Conservation (phyloP, 441 rosid species). For the Populus hybrid region DNA sequence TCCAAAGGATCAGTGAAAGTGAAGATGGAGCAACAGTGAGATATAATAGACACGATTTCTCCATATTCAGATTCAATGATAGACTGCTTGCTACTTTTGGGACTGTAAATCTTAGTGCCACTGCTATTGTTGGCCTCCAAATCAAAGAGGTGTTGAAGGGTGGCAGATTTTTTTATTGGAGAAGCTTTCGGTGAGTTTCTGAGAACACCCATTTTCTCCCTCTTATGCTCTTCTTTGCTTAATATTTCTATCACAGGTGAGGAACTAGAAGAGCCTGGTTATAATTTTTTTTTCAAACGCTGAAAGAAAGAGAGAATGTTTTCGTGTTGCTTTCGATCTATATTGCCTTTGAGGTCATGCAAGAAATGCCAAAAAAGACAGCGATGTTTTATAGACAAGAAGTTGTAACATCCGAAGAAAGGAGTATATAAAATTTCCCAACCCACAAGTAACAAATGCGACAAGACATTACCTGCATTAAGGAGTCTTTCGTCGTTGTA, state of each 20-base stretch:
- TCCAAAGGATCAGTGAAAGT: constrained; percentile 47
- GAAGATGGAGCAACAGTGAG: constrained; percentile 34
- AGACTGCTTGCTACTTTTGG: constrained; percentile 14
- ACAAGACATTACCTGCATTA: neutral
- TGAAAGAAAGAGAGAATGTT: constrained; percentile 4
- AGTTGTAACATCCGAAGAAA: constrained; percentile 30
- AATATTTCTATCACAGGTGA: neutral
- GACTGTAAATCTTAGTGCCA: constrained; percentile 16
- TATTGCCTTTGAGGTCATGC: neutral
- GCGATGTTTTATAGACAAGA: constrained; percentile 25
- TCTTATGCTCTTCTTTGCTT: neutral
- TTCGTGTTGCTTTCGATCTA: constrained; percentile 5
- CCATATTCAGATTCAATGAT: constrained; percentile 24
- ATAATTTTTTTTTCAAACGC: neutral
- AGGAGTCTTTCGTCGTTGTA: constrained; percentile 6
- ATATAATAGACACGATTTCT: constrained; percentile 35
- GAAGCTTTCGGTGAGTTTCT: constrained; percentile 33
- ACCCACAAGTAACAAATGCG: neutral
- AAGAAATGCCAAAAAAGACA: constrained; percentile 29
- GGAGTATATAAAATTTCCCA: neutral
- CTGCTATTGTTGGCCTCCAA: constrained; percentile 25
- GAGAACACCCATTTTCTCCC: constrained; percentile 33
- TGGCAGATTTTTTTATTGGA: constrained; percentile 29
- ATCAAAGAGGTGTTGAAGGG: constrained; percentile 39
- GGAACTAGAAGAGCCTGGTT: neutral